Evolutionary conservation across 2,329 filamentous ascomycete genomes (phyloP).

Genomic region (Fusarium tupiense): DNA sequence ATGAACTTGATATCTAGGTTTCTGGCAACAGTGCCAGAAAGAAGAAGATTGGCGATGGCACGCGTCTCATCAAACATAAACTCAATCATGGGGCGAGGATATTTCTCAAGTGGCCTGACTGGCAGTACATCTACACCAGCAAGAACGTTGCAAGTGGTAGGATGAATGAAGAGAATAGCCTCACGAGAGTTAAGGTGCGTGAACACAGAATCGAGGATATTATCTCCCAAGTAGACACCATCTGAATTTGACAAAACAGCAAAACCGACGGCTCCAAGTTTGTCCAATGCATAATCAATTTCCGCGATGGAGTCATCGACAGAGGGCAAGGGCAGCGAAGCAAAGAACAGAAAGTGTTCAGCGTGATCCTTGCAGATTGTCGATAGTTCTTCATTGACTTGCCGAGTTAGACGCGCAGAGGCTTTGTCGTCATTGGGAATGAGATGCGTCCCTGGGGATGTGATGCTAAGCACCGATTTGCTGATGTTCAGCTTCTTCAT

Average conservation of each 20-base stretch:
- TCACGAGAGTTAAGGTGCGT: not conserved
- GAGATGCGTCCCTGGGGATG: not conserved
- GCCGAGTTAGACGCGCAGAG: not conserved
- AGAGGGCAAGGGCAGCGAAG: not conserved
- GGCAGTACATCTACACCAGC: not conserved
- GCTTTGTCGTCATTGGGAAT: not conserved
- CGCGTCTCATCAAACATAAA: slow-evolving; percentile 11
- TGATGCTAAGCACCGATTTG: not conserved
- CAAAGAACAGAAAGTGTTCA: not conserved
- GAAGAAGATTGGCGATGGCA: not conserved
- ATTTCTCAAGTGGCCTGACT: not conserved
- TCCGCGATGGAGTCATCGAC: not conserved
- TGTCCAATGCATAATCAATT: not conserved
- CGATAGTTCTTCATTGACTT: not conserved
- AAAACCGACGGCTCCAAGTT: not conserved
- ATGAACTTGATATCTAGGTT: not conserved
- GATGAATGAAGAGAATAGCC: not conserved
- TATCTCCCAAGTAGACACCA: not conserved
- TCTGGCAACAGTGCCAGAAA: not conserved
- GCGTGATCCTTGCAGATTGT: not conserved
- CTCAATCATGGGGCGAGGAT: slow-evolving; percentile 2
- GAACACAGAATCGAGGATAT: not conserved
- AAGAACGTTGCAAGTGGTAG: not conserved
- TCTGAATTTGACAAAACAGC: not conserved
- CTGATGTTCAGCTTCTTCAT: not conserved